Evolutionary conservation across 257 asterid species (phyloP).

Genomic region (Solanum dulcamara): DNA sequence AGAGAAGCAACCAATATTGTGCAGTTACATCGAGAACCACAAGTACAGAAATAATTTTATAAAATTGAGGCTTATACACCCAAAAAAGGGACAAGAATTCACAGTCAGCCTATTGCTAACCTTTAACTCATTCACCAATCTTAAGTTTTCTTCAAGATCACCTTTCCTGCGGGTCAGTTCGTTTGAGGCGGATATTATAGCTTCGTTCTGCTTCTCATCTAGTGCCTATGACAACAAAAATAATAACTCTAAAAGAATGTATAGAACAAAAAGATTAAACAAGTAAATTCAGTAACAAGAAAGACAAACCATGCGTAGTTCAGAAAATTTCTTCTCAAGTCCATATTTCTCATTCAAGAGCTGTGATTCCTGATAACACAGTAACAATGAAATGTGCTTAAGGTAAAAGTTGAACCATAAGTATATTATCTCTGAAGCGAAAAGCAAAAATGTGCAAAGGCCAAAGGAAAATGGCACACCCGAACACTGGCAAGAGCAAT

Average conservation of each 20-base stretch:
- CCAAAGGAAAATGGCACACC: conserved; percentile 34
- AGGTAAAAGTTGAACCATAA: conserved; percentile 7
- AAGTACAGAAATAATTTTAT: background rate
- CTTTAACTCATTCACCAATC: conserved; percentile 80
- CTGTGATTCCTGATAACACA: conserved; percentile 59
- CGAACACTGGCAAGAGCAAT: conserved; percentile 72
- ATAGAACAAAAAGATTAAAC: background rate
- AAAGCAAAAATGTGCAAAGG: background rate
- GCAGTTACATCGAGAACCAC: background rate
- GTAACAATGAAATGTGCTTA: background rate
- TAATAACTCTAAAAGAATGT: background rate
- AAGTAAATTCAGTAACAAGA: conserved; percentile 2
- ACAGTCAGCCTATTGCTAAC: conserved; percentile 21
- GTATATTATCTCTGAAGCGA: background rate
- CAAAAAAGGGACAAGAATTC: background rate
- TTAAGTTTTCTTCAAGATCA: conserved; percentile 85
- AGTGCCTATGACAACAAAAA: conserved; percentile 47
- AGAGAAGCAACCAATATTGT: background rate
- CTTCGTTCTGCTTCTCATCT: conserved; percentile 91
- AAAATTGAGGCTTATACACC: background rate
- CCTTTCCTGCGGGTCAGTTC: conserved; percentile 86
- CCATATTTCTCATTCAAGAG: conserved; percentile 68
- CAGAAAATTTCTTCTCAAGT: conserved; percentile 74
- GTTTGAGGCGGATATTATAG: conserved; percentile 70
- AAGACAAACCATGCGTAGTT: conserved; percentile 70